Evolutionary conservation across 208 protist genomes (phyloP).

Genomic region (Acanthamoeba divionensis): DNA sequence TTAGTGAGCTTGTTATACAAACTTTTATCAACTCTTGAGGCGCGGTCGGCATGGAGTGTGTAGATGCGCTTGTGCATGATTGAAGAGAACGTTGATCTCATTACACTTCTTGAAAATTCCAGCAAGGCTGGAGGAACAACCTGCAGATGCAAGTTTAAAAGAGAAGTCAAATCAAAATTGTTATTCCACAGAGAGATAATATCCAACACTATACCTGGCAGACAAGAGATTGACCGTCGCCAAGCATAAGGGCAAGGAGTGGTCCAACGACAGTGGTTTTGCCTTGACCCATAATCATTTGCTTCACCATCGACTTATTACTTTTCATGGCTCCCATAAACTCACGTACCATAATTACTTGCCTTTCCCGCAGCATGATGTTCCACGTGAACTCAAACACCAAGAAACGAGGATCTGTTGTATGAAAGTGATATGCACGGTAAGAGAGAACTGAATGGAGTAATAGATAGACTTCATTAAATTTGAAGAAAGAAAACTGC

Average conservation of each 20-base stretch:
- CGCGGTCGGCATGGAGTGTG: slow-evolving; percentile 72
- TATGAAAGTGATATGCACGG: too few relatives aligned
- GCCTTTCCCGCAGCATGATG: slow-evolving; percentile 86
- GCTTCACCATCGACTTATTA: slow-evolving; percentile 84
- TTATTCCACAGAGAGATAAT: too few relatives aligned
- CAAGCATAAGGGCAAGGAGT: slow-evolving; percentile 89
- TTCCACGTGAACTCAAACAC: slow-evolving; percentile 91
- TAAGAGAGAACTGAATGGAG: too few relatives aligned
- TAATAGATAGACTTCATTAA: too few relatives aligned
- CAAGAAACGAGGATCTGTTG: slow-evolving; percentile 83
- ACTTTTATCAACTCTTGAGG: not conserved
- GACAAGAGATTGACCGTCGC: slow-evolving; percentile 87
- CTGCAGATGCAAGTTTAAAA: too few relatives aligned
- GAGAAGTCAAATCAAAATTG: too few relatives aligned
- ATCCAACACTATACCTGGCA: too few relatives aligned
- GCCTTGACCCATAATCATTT: slow-evolving; percentile 94
- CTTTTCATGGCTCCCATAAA: slow-evolving; percentile 78
- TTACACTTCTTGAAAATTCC: slow-evolving; percentile 86
- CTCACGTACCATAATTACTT: slow-evolving; percentile 90
- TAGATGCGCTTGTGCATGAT: slow-evolving; percentile 86
- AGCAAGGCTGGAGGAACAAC: slow-evolving; percentile 90
- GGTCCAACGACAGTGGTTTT: slow-evolving; percentile 92
- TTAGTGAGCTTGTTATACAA: not conserved
- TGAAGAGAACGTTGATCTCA: slow-evolving; percentile 87
- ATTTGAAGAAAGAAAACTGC: too few relatives aligned